Conservation (phyloP, 2,329 filamentous ascomycete species). For the Fusarium illudens region DNA sequence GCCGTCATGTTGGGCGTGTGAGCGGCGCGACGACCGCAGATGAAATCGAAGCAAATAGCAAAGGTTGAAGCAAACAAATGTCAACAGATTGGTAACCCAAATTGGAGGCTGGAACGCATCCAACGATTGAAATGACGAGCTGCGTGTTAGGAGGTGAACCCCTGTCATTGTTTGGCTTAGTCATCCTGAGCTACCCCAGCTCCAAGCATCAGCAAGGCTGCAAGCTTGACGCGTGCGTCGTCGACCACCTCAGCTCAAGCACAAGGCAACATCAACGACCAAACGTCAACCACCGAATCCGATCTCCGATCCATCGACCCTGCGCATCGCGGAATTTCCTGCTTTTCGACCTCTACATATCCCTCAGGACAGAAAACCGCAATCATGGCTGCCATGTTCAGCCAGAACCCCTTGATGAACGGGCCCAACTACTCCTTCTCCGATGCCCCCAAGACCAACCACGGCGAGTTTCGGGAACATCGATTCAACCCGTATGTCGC, state of each 20-base stretch:
- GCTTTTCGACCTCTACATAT: neutral
- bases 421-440: slow-evolving; percentile 75
- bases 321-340: slow-evolving; percentile 9
- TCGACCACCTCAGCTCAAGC: slow-evolving; percentile 44
- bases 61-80: slow-evolving; percentile 13
- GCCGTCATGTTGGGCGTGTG: slow-evolving; percentile 54
- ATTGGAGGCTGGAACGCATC: slow-evolving; percentile 10
- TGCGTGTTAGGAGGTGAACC: slow-evolving; percentile 37
- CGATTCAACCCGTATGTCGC: slow-evolving; percentile 86
- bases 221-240: slow-evolving; percentile 56
- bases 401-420: slow-evolving; percentile 74
- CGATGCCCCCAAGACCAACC: slow-evolving; percentile 63
- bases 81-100: slow-evolving; percentile 28
- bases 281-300: slow-evolving; percentile 18
- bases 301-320: slow-evolving; percentile 14
- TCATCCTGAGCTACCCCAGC: slow-evolving; percentile 51
- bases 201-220: slow-evolving; percentile 56
- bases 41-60: slow-evolving; percentile 6
- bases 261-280: slow-evolving; percentile 35
- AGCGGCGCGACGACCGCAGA: slow-evolving; percentile 2
- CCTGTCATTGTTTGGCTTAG: slow-evolving; percentile 46
- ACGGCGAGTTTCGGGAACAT: slow-evolving; percentile 73
- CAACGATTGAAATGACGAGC: slow-evolving; percentile 33
- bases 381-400: slow-evolving; percentile 72
- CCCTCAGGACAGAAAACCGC: slow-evolving; percentile 15